A percentile compares a stretch with the other conserved stretches of the same genome.
Conservation (phyloP, 2,329 filamentous ascomycete species). For the Neofusicoccum kwambonambiense region DNA sequence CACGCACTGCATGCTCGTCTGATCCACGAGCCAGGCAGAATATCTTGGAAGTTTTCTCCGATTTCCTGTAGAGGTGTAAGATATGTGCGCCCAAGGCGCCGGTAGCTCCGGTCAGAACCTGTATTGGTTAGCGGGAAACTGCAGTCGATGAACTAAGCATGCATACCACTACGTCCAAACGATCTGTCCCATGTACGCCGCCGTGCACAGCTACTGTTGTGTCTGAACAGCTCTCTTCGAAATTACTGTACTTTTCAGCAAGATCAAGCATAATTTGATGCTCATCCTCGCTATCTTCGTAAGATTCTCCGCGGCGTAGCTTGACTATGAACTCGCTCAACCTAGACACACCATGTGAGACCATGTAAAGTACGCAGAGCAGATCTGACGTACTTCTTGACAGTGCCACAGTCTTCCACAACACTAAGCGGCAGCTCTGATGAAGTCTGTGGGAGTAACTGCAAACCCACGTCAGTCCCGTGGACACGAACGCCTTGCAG, state of each 20-base stretch:
- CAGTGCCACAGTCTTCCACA: constrained; percentile 59
- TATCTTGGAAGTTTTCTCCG: constrained; percentile 43
- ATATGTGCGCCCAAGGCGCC: constrained; percentile 54
- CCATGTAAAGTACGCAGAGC: neutral
- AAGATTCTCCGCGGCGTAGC: constrained; percentile 38
- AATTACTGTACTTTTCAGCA: constrained; percentile 49
- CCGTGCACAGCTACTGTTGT: neutral
- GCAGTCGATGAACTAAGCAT: neutral
- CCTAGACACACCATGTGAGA: neutral
- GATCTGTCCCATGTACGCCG: neutral
- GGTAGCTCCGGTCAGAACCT: constrained; percentile 51
- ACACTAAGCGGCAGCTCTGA: constrained; percentile 54
- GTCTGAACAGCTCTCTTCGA: constrained; percentile 24
- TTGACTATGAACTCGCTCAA: constrained; percentile 40
- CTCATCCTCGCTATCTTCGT: constrained; percentile 36
- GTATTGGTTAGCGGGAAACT: neutral
- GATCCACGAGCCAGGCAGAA: constrained; percentile 58
- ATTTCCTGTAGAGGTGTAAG: constrained; percentile 44
- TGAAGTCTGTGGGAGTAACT: constrained; percentile 35
- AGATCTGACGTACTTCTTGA: constrained; percentile 32
- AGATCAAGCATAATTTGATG: constrained; percentile 45
- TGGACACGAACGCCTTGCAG: neutral
- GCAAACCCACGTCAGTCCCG: constrained; percentile 8
- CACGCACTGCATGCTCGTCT: constrained; percentile 41
- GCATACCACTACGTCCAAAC: constrained; percentile 1